Percentiles rank a stretch among this genome's conserved stretches.
phyloP scores from a whole-genome alignment of 1,139 yeast genomes.

The Pichia sp. region DNA sequence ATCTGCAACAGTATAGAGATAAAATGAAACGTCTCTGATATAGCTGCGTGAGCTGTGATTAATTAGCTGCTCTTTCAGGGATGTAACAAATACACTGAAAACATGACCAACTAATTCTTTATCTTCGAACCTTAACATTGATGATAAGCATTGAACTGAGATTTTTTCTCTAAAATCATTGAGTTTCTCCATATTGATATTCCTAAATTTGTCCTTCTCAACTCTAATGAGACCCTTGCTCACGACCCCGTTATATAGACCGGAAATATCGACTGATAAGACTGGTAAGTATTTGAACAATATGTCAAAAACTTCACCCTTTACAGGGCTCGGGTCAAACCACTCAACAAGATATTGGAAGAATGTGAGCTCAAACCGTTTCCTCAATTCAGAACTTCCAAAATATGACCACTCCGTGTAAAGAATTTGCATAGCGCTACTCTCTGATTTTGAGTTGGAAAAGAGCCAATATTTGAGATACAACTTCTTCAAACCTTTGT shows the following conservation, averaged over 20 bases:
- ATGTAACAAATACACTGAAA: constrained; percentile 12
- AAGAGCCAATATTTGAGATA: constrained; percentile 11
- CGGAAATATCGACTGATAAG: constrained; percentile 3
- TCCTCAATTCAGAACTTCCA: constrained; percentile 13
- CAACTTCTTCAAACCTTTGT: neutral
- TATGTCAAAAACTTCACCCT: constrained; percentile 4
- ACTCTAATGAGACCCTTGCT: neutral
- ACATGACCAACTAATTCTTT: constrained; percentile 1
- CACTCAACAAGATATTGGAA: constrained; percentile 11
- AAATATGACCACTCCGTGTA: constrained; percentile 26
- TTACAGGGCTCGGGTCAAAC: constrained; percentile 2
- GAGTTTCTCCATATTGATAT: constrained; percentile 1
- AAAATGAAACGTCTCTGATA: constrained; percentile 16
- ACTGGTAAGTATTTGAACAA: constrained; percentile 10
- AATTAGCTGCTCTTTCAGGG: constrained; percentile 17
- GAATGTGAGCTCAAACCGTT: constrained; percentile 18
- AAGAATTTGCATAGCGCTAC: constrained; percentile 16
- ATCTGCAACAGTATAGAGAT: constrained; percentile 19
- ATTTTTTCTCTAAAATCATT: constrained; percentile 2
- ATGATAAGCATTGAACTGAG: constrained; percentile 6
- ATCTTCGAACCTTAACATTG: constrained; percentile 1
- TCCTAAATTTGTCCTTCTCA: neutral
- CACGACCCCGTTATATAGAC: constrained; percentile 2
- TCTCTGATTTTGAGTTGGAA: constrained; percentile 2
- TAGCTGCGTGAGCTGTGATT: constrained; percentile 13